Evolutionary conservation across 805 yeast genomes (phyloP).

Genomic region (Wickerhamomyces ciferrii): DNA sequence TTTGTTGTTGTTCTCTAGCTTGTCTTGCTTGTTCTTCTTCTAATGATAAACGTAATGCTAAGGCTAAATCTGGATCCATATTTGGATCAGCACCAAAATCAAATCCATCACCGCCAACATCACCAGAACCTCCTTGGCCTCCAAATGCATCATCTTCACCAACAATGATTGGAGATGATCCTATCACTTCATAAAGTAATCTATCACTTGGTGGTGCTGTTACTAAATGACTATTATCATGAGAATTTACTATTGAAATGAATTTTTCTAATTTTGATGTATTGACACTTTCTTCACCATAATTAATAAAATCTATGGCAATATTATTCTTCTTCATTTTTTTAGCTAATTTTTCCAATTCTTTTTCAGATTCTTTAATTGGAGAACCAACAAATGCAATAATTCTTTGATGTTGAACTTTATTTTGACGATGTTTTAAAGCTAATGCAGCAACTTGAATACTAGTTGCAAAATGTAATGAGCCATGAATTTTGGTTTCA

Average conservation of each 20-base stretch:
- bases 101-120: conserved; percentile 37
- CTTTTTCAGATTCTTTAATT: conserved; percentile 59
- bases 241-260: conserved; percentile 61
- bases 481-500: conserved; percentile 68
- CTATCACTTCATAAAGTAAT: conserved; percentile 75
- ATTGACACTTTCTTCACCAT: conserved; percentile 83
- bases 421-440: conserved; percentile 92
- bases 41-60: conserved; percentile 89
- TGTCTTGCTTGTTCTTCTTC: conserved; percentile 95
- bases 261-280: conserved; percentile 77
- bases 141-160: conserved; percentile 55
- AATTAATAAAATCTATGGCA: conserved; percentile 84
- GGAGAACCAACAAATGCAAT: conserved; percentile 90
- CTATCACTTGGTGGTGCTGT: conserved; percentile 88
- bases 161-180: conserved; percentile 66
- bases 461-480: conserved; percentile 67
- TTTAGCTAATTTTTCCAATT: conserved; percentile 79
- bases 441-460: conserved; percentile 93
- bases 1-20: conserved; percentile 54
- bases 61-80: conserved; percentile 95
- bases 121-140: conserved; percentile 33
- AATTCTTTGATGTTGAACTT: conserved; percentile 85
- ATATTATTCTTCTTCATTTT: conserved; percentile 90
- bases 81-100: conserved; percentile 79
- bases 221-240: conserved; percentile 75